phyloP scores from a whole-genome alignment of 495 filamentous ascomycete species.

The Venustampulla echinocandica region DNA sequence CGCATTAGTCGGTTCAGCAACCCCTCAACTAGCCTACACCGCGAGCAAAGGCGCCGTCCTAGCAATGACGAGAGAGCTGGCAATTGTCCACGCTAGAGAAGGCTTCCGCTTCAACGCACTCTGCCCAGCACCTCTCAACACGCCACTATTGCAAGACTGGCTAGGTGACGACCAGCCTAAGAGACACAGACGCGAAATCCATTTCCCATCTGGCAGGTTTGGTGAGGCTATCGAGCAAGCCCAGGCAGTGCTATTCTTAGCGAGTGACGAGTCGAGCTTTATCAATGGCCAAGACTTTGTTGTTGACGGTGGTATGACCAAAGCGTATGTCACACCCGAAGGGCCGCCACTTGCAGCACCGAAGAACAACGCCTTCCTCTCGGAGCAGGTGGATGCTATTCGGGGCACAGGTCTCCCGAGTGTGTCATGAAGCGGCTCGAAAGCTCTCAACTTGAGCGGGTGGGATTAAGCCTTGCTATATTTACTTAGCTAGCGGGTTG shows the following conservation, averaged over 20 bases:
- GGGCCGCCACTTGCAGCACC: slow-evolving; percentile 65
- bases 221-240: slow-evolving; percentile 95
- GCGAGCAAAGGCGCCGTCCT: slow-evolving; percentile 91
- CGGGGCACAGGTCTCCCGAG: slow-evolving; percentile 16
- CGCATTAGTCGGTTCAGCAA: slow-evolving; percentile 85
- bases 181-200: slow-evolving; percentile 77
- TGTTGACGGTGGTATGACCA: slow-evolving; percentile 95
- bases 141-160: slow-evolving; percentile 84
- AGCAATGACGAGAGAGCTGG: slow-evolving; percentile 72
- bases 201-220: slow-evolving; percentile 92
- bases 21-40: slow-evolving; percentile 91
- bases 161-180: slow-evolving; percentile 83
- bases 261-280: slow-evolving; percentile 90
- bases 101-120: slow-evolving; percentile 82
- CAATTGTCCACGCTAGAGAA: slow-evolving; percentile 78
- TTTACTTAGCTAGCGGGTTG: neutral
- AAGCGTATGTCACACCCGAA: slow-evolving; percentile 89
- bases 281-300: slow-evolving; percentile 88
- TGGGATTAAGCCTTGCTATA: neutral
- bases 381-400: slow-evolving; percentile 25
- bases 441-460: neutral
- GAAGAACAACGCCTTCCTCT: slow-evolving; percentile 50
- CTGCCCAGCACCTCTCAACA: slow-evolving; percentile 89
- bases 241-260: slow-evolving; percentile 86
- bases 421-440: no score